Evolutionary conservation across 352 stramenopile genomes (phyloP), one percentile per base, ranked within the genome.

Genomic region (Phytopythium kandeliae): DNA sequence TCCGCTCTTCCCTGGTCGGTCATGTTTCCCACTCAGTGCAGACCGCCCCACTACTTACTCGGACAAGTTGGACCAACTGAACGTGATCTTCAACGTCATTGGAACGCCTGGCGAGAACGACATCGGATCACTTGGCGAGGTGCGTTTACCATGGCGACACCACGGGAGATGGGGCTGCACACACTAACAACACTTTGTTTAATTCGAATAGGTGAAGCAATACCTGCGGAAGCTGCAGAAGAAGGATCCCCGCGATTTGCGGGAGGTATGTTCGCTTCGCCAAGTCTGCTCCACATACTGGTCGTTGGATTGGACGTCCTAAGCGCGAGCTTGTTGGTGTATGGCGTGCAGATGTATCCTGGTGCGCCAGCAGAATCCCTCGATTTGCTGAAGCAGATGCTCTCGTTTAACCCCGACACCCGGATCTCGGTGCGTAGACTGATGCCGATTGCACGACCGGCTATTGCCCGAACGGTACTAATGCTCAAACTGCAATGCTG

Each of bases 21-120:
- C 84, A n/a, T 95, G 84, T 57, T 92, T 92, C 52, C 82, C 84
- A 16, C 65, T 95, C 35, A 95, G 84, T 51, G 80, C 84, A 33
- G 82, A 90, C 55, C 76, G 79, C 7, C 80, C 84, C 9, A 89
- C 78, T 38, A 92, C 79, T 16, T 92, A 92, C 60, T 91, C 80
- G 44, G 82, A 95, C 66, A 92, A 92, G 54, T 58, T 92, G 34
- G 83, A 96, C 48, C 93, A 98, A 64, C 83, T 98, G 19, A 97
- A 97, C 58, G 87, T 97, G 43, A 98, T 98, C 55, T 98, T 98
- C 56, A 92, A 96, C 54, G 89, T 97, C 49, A 97, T 98, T 57
- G 93, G 93, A 11, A 98, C 92, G n/a, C 92, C 92, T 2, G 78
- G 67, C 12, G 84, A 95, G 58, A 67, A 96, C 6, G 93, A 98